Conservation (phyloP, 2,329 filamentous ascomycete species). For the Penicillium frequentans region DNA sequence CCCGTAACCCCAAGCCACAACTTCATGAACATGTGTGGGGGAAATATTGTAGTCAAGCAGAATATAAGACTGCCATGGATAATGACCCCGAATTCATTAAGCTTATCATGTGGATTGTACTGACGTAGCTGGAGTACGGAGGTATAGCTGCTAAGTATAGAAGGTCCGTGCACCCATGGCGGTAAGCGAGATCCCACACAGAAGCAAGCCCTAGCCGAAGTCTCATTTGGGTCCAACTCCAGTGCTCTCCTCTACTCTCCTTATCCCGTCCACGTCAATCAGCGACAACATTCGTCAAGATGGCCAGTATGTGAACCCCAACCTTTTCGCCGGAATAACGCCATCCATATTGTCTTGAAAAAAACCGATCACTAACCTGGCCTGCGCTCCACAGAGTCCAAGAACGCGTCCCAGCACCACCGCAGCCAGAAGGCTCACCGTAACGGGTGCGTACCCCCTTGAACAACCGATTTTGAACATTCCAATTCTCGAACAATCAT, state of each 20-base stretch:
- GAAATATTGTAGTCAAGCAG: not conserved
- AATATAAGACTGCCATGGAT: not conserved
- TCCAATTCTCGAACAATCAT: not conserved
- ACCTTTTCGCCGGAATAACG: not conserved
- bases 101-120: not conserved
- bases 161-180: slow-evolving; percentile 26
- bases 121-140: not conserved
- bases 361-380: slow-evolving; percentile 27
- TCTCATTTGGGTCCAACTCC: slow-evolving; percentile 29
- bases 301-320: slow-evolving; percentile 44
- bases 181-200: slow-evolving; percentile 46
- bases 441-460: slow-evolving; percentile 76
- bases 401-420: slow-evolving; percentile 99
- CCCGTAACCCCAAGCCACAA: not conserved
- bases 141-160: not conserved
- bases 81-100: not conserved
- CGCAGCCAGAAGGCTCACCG: slow-evolving; percentile 97
- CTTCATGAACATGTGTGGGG: not conserved
- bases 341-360: not conserved
- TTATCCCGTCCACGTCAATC: slow-evolving; percentile 42
- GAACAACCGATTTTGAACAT: slow-evolving; percentile 7
- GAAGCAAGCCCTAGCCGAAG: slow-evolving; percentile 39
- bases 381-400: slow-evolving; percentile 71
- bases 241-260: slow-evolving; percentile 29
- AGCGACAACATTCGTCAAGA: slow-evolving; percentile 46